Evolutionary conservation across 176 grass and related monocot species (phyloP), one percentile per base, ranked within the genome.

Genomic region (Aegilops speltoides): DNA sequence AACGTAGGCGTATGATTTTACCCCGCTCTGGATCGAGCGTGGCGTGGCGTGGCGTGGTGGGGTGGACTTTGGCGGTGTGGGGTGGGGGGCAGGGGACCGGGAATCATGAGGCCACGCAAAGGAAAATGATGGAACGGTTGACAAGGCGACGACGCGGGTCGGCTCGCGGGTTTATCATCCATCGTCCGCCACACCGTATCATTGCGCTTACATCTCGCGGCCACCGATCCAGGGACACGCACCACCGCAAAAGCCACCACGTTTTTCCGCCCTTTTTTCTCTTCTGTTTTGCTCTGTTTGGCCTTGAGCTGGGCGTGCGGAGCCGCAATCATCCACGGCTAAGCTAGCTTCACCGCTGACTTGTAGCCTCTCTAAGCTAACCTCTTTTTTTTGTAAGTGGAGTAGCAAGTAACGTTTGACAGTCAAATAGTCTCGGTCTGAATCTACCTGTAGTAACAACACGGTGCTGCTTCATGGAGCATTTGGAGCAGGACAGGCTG

Each of bases 141-240:
- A 83, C 89, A 59, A 83, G 31, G 73, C 37, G 41, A 28, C 20
- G 24, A 5, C 31, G 66, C 6, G 23, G 52, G 22, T 71, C 15
- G 17, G 64, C 8, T 40, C 38, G 66, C 9, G 24, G 54, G 16
- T 78, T 83, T 79, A 54, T 72, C 69, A 54, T 82, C 63, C 50
- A 7, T 54, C 50, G 19, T 17, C 50, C 50, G 50, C 50, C 50
- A 54, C 50, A 54, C 50, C 50, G 50, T 20, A 83, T 83, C 73
- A 90, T 87, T 78, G 41, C 73, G 32, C 36, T 73, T 83, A 41
- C 54, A 64, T 87, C 79, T 79, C 28, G 65, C 79, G 73, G 73
- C 73, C 84, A 87, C 79, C 43, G 41, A 83, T 90, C 38, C 73
- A 78, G 88, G 84, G 79, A 86, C 88, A 89, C 28, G 38, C 41